Conservation (phyloP, 2,329 filamentous ascomycete genomes). For the Beauveria sp. region DNA sequence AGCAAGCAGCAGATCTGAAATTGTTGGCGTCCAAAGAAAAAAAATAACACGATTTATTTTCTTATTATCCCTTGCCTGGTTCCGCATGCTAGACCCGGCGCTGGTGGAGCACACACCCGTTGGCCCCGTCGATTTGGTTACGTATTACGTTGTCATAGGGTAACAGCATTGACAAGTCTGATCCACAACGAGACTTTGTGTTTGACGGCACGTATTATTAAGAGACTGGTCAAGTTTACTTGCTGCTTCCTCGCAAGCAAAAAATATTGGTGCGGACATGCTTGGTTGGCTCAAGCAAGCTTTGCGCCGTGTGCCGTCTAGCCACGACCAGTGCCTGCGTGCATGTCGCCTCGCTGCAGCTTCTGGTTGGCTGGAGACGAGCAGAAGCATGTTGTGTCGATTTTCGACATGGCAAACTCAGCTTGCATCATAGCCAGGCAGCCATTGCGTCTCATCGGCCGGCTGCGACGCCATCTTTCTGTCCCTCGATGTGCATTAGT, state of each 20-base stretch:
- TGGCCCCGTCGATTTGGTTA: conserved; percentile 7
- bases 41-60: background rate
- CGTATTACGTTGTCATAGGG: conserved; percentile 25
- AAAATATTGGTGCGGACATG: background rate
- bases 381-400: background rate
- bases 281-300: background rate
- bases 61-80: background rate
- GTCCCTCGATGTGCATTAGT: background rate
- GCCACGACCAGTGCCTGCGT: background rate
- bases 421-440: background rate
- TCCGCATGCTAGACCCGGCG: background rate
- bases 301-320: background rate
- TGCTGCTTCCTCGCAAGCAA: no score
- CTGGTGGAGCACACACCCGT: conserved; percentile 8
- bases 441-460: conserved; percentile 1
- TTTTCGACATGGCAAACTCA: background rate
- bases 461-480: background rate
- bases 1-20: conserved; percentile 1
- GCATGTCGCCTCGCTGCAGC: background rate
- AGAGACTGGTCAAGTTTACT: no score
- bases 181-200: background rate
- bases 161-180: conserved; percentile 15
- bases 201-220: no score
- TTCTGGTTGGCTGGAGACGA: background rate
- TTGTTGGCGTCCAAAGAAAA: background rate